These are phyloP conservation scores for Penicillium turbatum DNA, from an alignment of 495 filamentous ascomycete species.

Conservation along the genomic window DNA sequence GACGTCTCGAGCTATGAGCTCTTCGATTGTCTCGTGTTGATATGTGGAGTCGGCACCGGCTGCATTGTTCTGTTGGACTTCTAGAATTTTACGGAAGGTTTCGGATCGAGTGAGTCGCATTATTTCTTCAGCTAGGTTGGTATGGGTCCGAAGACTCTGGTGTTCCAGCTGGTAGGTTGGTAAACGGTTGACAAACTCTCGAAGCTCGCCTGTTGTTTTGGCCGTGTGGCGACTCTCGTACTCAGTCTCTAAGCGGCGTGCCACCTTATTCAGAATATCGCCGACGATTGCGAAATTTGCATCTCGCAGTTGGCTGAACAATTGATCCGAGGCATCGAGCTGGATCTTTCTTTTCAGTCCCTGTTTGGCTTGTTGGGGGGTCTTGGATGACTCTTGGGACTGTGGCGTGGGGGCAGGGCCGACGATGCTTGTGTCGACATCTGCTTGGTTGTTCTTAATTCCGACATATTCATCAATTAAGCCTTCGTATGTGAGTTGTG, in stretches of 20 bases:
- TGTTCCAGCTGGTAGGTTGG: constrained; percentile 92
- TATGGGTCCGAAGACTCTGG: constrained; percentile 85
- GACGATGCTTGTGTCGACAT: constrained; percentile 88
- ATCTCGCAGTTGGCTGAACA: constrained; percentile 86
- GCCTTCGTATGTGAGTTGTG: constrained; percentile 95
- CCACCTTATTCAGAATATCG: constrained; percentile 81
- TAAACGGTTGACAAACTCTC: constrained; percentile 86
- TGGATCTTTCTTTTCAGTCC: constrained; percentile 84
- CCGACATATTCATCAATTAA: constrained; percentile 92
- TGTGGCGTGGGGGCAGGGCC: constrained; percentile 60
- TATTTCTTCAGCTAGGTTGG: constrained; percentile 88
- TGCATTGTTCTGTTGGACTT: constrained; percentile 95
- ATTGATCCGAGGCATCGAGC: constrained; percentile 82
- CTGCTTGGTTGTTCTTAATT: constrained; percentile 81
- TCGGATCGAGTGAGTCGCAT: constrained; percentile 86
- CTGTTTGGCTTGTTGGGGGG: constrained; percentile 50
- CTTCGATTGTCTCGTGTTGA: constrained; percentile 86
- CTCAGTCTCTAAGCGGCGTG: constrained; percentile 78
- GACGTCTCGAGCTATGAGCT: constrained; percentile 81
- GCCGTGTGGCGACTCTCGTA: constrained; percentile 87
- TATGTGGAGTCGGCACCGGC: constrained; percentile 82
- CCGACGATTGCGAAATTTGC: constrained; percentile 95
- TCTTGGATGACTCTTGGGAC: constrained; percentile 51
- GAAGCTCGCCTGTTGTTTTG: constrained; percentile 83
- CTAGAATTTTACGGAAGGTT: constrained; percentile 78